Evolutionary conservation across 805 yeast species (phyloP).

Genomic region (Lachancea dasiensis): DNA sequence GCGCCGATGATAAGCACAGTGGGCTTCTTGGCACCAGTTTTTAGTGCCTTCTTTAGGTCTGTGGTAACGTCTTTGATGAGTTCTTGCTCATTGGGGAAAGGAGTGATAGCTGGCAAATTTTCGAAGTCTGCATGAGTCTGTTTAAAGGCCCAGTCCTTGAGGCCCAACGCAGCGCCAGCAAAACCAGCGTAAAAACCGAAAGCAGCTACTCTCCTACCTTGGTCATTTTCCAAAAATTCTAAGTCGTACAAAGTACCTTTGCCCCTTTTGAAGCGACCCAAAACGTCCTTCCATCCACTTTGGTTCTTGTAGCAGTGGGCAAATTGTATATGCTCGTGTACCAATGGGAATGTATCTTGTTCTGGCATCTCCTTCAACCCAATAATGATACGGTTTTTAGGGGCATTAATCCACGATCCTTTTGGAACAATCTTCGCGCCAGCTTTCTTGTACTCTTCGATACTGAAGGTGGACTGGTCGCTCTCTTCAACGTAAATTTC

Average conservation of each 20-base stretch:
- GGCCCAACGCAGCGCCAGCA: constrained; percentile 98
- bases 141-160: constrained; percentile 91
- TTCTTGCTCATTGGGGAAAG: constrained; percentile 74
- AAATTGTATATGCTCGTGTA: constrained; percentile 95
- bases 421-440: constrained; percentile 89
- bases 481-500: constrained; percentile 84
- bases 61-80: constrained; percentile 66
- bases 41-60: constrained; percentile 51
- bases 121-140: constrained; percentile 61
- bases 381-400: constrained; percentile 79
- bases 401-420: constrained; percentile 92
- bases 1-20: constrained; percentile 91
- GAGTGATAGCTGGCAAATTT: constrained; percentile 72
- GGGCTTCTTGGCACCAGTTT: constrained; percentile 63
- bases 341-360: constrained; percentile 78
- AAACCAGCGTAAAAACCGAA: constrained; percentile 99
- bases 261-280: constrained; percentile 85
- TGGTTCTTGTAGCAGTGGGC: constrained; percentile 99
- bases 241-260: constrained; percentile 87
- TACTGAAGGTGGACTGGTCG: constrained; percentile 71
- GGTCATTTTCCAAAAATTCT: constrained; percentile 89
- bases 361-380: constrained; percentile 97
- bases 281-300: constrained; percentile 93
- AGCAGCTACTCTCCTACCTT: constrained; percentile 98
- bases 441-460: constrained; percentile 65